phyloP scores from a whole-genome alignment of 192 early-diverging fungal genomes.

The Phlyctochytrium planicorne region DNA sequence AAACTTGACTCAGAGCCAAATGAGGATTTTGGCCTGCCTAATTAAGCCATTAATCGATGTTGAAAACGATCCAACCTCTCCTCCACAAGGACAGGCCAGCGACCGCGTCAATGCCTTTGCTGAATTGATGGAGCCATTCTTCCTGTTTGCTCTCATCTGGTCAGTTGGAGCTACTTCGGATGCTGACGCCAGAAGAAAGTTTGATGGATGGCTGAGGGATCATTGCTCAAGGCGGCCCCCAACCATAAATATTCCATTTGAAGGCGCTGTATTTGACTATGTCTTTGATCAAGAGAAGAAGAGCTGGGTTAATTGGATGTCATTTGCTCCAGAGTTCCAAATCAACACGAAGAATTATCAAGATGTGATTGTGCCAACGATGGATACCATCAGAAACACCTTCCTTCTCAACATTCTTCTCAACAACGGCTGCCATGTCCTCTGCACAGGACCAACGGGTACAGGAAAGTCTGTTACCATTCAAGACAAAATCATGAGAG shows the following conservation, averaged over 20 bases:
- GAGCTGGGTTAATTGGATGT: constrained; percentile 55
- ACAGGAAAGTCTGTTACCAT: constrained; percentile 65
- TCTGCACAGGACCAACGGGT: constrained; percentile 57
- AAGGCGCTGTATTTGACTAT: constrained; percentile 56
- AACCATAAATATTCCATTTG: constrained; percentile 32
- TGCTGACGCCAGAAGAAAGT: constrained; percentile 52
- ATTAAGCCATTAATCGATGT: constrained; percentile 33
- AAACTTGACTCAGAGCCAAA: constrained; percentile 51
- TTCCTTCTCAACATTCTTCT: constrained; percentile 54
- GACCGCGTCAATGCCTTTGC: constrained; percentile 39
- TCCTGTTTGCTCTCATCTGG: constrained; percentile 60
- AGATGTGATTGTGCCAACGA: constrained; percentile 57
- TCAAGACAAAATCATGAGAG: constrained; percentile 57
- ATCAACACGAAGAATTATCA: constrained; percentile 40
- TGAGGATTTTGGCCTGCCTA: constrained; percentile 51
- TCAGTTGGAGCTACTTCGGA: constrained; percentile 61
- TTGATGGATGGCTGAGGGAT: constrained; percentile 49
- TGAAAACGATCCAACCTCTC: constrained; percentile 7
- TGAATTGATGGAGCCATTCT: constrained; percentile 48
- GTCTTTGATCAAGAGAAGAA: constrained; percentile 42
- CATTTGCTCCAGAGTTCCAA: constrained; percentile 44
- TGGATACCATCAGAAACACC: constrained; percentile 62
- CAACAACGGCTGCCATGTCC: constrained; percentile 52
- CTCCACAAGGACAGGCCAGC: constrained; percentile 14
- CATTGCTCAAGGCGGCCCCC: constrained; percentile 20